Evolutionary conservation across 2,329 filamentous ascomycete species (phyloP).

Genomic region (Aspergillus texensis): DNA sequence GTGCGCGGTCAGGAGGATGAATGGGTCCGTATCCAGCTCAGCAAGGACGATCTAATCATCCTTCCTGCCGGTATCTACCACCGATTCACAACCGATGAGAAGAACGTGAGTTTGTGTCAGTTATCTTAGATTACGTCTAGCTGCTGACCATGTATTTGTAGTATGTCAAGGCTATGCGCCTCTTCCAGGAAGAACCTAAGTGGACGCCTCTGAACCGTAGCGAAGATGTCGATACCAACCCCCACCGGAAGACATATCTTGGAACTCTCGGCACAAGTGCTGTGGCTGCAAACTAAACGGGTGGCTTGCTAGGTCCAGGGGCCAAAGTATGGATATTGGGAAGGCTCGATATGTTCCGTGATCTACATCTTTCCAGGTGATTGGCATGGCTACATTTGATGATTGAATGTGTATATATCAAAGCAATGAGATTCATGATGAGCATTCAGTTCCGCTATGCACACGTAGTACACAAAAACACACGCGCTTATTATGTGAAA

Average conservation of each 20-base stretch:
- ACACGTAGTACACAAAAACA: not conserved
- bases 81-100: conserved; percentile 90
- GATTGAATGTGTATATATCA: conserved; percentile 22
- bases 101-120: conserved; percentile 68
- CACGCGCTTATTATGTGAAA: not conserved
- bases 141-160: conserved; percentile 42
- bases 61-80: conserved; percentile 95
- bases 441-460: conserved; percentile 3
- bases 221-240: conserved; percentile 75
- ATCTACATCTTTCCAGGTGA: not conserved
- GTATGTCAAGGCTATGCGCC: conserved; percentile 93
- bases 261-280: conserved; percentile 32
- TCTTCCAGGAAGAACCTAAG: conserved; percentile 98
- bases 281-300: conserved; percentile 29
- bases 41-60: conserved; percentile 89
- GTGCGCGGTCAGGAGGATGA: conserved; percentile 79
- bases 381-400: conserved; percentile 6
- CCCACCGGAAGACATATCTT: conserved; percentile 78
- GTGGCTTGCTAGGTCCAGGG: conserved; percentile 1
- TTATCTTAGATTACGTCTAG: conserved; percentile 5
- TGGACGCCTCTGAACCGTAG: conserved; percentile 92
- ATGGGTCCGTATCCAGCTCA: conserved; percentile 84
- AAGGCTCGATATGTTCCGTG: not conserved
- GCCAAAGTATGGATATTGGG: not conserved
- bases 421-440: conserved; percentile 17